These are phyloP conservation scores for Diplogelasinospora grovesii DNA, from an alignment of 495 filamentous ascomycete genomes.

Conservation along the genomic window DNA sequence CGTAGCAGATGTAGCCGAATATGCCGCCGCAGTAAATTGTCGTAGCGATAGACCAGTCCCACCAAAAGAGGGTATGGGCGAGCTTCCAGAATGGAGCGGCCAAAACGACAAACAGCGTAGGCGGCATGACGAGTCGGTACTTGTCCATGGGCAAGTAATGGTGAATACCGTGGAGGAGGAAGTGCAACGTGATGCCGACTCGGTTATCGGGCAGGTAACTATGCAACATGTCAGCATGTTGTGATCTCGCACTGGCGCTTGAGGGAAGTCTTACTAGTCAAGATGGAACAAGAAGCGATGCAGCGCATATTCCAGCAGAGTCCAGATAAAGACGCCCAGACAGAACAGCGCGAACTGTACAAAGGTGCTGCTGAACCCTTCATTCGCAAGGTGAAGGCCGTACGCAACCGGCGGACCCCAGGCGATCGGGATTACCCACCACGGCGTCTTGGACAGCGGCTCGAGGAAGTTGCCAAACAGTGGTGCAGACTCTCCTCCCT, in stretches of 20 bases:
- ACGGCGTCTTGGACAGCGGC: conserved; percentile 86
- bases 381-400: conserved; percentile 59
- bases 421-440: conserved; percentile 78
- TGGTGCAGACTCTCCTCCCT: conserved; percentile 82
- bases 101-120: conserved; percentile 75
- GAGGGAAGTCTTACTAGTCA: conserved; percentile 57
- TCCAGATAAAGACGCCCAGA: conserved; percentile 72
- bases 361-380: conserved; percentile 40
- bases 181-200: conserved; percentile 81
- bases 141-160: conserved; percentile 99
- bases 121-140: conserved; percentile 95
- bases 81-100: conserved; percentile 91
- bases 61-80: conserved; percentile 76
- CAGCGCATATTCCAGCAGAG: conserved; percentile 80
- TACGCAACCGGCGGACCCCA: conserved; percentile 84
- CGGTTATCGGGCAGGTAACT: conserved; percentile 90
- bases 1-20: conserved; percentile 94
- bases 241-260: conserved; percentile 1
- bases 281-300: conserved; percentile 94
- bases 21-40: conserved; percentile 82
- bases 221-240: conserved; percentile 11
- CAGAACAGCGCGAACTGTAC: conserved; percentile 51
- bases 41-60: conserved; percentile 73
- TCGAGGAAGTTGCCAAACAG: conserved; percentile 98
- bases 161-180: conserved; percentile 93